Conservation (phyloP, 1,284 basidiomycete genomes). For the Apiotrichum montevideense region DNA sequence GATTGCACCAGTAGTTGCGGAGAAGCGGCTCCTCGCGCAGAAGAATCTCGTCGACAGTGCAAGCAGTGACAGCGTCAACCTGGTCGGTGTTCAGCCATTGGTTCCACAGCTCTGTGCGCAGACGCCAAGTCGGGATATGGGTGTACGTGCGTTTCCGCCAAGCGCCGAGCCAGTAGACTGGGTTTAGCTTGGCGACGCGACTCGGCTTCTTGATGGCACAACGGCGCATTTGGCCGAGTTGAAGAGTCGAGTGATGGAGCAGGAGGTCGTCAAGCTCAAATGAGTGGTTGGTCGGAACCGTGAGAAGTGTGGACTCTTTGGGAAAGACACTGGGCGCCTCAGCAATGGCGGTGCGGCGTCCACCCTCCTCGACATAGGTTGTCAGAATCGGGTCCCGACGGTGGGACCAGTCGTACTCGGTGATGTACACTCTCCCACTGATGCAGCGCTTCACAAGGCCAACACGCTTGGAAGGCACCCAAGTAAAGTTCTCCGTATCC, state of each 20-base stretch:
- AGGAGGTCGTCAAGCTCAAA: slow-evolving; percentile 10
- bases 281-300: slow-evolving; percentile 3
- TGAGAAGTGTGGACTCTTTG: not conserved
- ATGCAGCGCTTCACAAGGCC: slow-evolving; percentile 6
- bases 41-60: slow-evolving; percentile 11
- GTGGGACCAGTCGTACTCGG: slow-evolving; percentile 7
- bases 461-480: slow-evolving; percentile 9
- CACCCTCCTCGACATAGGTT: slow-evolving; percentile 5
- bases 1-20: slow-evolving; percentile 7
- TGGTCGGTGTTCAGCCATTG: slow-evolving; percentile 5
- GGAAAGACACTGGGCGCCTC: not conserved
- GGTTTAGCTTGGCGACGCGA: not conserved
- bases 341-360: slow-evolving; percentile 1
- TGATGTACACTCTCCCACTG: slow-evolving; percentile 3
- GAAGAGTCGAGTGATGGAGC: slow-evolving; percentile 1
- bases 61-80: slow-evolving; percentile 11
- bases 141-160: not conserved
- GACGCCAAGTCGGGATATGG: slow-evolving; percentile 4
- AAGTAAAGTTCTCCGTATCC: slow-evolving; percentile 5
- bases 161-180: not conserved
- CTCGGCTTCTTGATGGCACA: not conserved
- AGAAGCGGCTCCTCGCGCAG: slow-evolving; percentile 12
- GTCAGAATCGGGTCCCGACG: slow-evolving; percentile 7
- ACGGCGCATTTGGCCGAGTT: slow-evolving; percentile 4
- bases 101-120: slow-evolving; percentile 12